Base-by-base conservation (phyloP, 768 basidiomycete genomes). In the Leccinum fibrillosum region DNA sequence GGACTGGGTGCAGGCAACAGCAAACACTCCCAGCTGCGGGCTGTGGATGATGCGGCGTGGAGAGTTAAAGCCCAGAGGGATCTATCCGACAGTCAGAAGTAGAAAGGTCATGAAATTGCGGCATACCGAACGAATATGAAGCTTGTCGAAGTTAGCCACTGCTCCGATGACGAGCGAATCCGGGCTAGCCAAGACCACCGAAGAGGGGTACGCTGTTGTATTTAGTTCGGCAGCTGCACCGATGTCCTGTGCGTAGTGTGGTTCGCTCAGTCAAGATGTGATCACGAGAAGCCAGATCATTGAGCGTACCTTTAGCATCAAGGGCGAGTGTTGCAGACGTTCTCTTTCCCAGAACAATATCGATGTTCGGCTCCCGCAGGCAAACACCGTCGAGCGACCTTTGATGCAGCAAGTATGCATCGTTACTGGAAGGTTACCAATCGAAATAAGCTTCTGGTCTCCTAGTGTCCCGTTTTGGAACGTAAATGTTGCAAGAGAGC, bases 61-160 rank as follows among this genome's bases (percentile, higher is more conserved):
- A 65, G 83, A 84, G 56, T 91, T 84, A 26, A 82, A 75, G 3
- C 91, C 92, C 10, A 94, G 74, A 25, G 84, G 78, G 28, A 92
- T 75, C 92, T 93, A 64, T 42, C 49, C 15, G 32, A 30, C 25
- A 21, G 35, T 58, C 47, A 52, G 52, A 55, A 50, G 19, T 49
- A 11, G 10, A 39, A 11, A 48, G 12, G 28, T 49, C 42, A 32
- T 28, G 25, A 42, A 37, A 35, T 4, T 26, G 12, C 12, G 32
- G 60, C 82, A 61, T 69, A 92, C 92, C 35, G 90, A 82, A 56
- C 86, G 85, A 49, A 95, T 85, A 64, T 95, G 89, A 70, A 94
- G 78, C 70, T 90, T 90, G 61, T 90, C 84, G 11, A 92, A 75
- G 58, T 88, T 81, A 32, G 77, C 74, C 12, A 92, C 80, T 5